Conservation (phyloP, 805 yeast species). For the Ogataea salicorniae region DNA sequence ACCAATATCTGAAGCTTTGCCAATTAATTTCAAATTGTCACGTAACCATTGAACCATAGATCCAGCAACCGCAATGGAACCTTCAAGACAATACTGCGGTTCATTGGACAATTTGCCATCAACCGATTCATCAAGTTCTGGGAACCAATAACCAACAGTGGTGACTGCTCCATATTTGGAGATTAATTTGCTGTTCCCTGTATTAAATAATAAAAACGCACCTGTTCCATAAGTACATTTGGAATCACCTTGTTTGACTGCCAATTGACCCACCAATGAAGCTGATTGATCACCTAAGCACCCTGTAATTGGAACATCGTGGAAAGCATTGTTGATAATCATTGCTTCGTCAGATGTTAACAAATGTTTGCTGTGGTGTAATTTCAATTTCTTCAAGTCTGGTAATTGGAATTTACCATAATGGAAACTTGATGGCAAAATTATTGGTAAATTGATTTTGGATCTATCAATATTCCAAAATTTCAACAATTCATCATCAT, state of each 20-base stretch:
- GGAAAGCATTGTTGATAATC: constrained; percentile 32
- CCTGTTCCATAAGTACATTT: constrained; percentile 98
- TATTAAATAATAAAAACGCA: constrained; percentile 82
- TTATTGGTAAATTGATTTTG: constrained; percentile 65
- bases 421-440: constrained; percentile 70
- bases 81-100: constrained; percentile 89
- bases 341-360: neutral
- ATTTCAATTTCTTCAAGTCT: constrained; percentile 30
- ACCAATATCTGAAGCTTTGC: constrained; percentile 80
- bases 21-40: constrained; percentile 80
- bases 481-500: constrained; percentile 68
- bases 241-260: constrained; percentile 77
- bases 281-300: constrained; percentile 94
- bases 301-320: constrained; percentile 74
- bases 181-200: constrained; percentile 68
- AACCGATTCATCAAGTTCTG: constrained; percentile 44
- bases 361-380: constrained; percentile 1
- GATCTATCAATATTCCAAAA: constrained; percentile 76
- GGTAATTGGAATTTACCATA: constrained; percentile 72
- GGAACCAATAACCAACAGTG: constrained; percentile 89
- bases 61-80: constrained; percentile 95
- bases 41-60: constrained; percentile 91
- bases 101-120: constrained; percentile 34
- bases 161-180: constrained; percentile 81
- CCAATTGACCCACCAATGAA: constrained; percentile 88